Conservation (phyloP, 176 grass and related monocot species). For the Aechmea fasciata region DNA sequence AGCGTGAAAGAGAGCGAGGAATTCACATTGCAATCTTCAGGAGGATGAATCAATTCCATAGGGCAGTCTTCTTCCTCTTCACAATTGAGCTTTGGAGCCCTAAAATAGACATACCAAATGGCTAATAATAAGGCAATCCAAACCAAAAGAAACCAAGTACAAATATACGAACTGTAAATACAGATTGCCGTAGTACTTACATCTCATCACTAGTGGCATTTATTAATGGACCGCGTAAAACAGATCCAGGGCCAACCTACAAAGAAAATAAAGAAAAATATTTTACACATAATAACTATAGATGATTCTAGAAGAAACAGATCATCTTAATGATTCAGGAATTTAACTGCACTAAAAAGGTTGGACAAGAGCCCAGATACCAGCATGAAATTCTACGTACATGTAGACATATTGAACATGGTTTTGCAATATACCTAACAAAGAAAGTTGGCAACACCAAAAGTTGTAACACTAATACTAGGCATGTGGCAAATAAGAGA, state of each 20-base stretch:
- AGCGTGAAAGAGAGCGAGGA: conserved; percentile 92
- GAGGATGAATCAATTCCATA: conserved; percentile 86
- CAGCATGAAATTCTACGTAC: no score
- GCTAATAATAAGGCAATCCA: not conserved
- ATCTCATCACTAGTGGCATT: conserved; percentile 63
- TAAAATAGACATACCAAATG: conserved; percentile 31
- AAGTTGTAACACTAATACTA: no score
- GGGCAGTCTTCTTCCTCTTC: conserved; percentile 65
- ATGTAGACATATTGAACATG: no score
- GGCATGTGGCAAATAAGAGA: no score
- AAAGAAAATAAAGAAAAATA: conserved; percentile 24
- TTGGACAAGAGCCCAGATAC: no score
- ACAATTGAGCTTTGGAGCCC: conserved; percentile 91
- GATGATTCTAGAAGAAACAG: not conserved
- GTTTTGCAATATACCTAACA: no score
- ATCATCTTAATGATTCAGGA: no score
- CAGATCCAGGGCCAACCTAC: conserved; percentile 92
- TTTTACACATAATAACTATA: not conserved
- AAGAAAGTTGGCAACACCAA: no score
- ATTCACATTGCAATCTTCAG: conserved; percentile 99
- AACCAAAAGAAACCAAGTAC: not conserved
- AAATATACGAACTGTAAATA: conserved; percentile 3
- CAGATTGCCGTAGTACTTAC: conserved; percentile 48
- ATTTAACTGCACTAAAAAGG: no score
- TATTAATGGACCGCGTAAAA: conserved; percentile 72